Percentiles rank a stretch among this genome's conserved stretches.
phyloP scores from a whole-genome alignment of 305 asterid genomes.

The Solanum hybrid region DNA sequence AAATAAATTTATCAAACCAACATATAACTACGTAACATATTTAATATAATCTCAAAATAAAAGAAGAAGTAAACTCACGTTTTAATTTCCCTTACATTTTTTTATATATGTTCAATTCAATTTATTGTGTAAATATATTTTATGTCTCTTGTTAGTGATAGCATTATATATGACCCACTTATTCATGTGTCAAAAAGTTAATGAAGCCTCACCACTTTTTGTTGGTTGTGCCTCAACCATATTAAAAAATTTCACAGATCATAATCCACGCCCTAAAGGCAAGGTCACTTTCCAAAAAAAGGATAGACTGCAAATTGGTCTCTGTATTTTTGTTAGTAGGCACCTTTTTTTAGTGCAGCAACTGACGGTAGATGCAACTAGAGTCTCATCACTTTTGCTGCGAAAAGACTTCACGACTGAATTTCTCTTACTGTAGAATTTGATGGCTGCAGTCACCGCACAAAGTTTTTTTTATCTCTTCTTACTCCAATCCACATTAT shows the following conservation, averaged over 20 bases:
- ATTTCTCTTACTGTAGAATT: not conserved
- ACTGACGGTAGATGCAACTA: not conserved
- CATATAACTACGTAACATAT: too few species aligned
- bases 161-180: too few species aligned
- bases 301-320: not conserved
- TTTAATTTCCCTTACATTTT: too few species aligned
- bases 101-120: too few species aligned
- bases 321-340: not conserved
- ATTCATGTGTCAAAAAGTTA: too few species aligned
- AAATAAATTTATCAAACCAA: too few species aligned
- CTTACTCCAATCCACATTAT: not conserved
- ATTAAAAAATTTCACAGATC: not conserved
- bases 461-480: not conserved
- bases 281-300: not conserved
- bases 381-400: not conserved
- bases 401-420: not conserved
- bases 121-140: too few species aligned
- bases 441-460: not conserved
- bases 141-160: too few species aligned
- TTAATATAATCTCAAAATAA: too few species aligned
- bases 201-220: too few species aligned
- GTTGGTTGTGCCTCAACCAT: too few species aligned
- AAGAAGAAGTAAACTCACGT: too few species aligned
- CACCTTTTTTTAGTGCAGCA: not conserved
- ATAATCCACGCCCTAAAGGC: not conserved